Percentiles rank a stretch among this genome's conserved stretches.
These are phyloP conservation scores for Colletotrichum orbiculare DNA, from an alignment of 2,329 filamentous ascomycete genomes.

Conservation along the genomic window DNA sequence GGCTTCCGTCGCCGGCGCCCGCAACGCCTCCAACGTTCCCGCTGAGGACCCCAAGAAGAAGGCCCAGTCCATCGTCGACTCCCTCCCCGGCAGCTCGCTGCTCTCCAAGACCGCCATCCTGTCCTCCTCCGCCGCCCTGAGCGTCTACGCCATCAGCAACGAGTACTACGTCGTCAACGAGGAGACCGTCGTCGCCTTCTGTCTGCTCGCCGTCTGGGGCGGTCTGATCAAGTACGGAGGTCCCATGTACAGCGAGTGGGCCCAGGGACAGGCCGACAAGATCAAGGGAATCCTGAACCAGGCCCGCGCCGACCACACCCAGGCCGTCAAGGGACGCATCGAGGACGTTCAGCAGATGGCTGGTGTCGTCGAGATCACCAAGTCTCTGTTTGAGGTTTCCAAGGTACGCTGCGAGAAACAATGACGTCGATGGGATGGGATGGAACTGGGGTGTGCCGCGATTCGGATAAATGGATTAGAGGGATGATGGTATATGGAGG, in stretches of 20 bases:
- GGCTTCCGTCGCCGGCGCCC: conserved; percentile 72
- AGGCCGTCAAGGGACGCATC: conserved; percentile 94
- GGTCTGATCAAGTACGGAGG: conserved; percentile 94
- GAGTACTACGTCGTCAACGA: conserved; percentile 99
- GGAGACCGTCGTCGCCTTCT: conserved; percentile 94
- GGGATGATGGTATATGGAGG: not conserved
- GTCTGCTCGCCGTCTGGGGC: conserved; percentile 91
- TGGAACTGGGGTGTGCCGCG: not conserved
- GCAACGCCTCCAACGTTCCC: conserved; percentile 81
- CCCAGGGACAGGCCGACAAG: conserved; percentile 87
- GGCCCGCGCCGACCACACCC: conserved; percentile 92
- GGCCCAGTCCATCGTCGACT: conserved; percentile 93
- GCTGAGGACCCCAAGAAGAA: conserved; percentile 94
- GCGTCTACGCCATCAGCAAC: conserved; percentile 96
- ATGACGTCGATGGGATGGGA: not conserved
- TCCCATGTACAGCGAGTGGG: conserved; percentile 93
- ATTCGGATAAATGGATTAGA: conserved; percentile 7
- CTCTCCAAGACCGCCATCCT: conserved; percentile 97
- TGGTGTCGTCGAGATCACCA: conserved; percentile 95
- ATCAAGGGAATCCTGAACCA: conserved; percentile 95
- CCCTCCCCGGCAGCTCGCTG: conserved; percentile 90
- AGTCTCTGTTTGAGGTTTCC: conserved; percentile 95
- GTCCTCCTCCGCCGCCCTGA: conserved; percentile 89
- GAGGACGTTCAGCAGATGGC: conserved; percentile 94
- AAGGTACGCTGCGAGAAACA: conserved; percentile 72